A percentile compares a stretch with the other conserved stretches of the same genome.
Evolutionary conservation across 2,329 filamentous ascomycete species (phyloP).

Genomic region (Talaromyces pinophilus): DNA sequence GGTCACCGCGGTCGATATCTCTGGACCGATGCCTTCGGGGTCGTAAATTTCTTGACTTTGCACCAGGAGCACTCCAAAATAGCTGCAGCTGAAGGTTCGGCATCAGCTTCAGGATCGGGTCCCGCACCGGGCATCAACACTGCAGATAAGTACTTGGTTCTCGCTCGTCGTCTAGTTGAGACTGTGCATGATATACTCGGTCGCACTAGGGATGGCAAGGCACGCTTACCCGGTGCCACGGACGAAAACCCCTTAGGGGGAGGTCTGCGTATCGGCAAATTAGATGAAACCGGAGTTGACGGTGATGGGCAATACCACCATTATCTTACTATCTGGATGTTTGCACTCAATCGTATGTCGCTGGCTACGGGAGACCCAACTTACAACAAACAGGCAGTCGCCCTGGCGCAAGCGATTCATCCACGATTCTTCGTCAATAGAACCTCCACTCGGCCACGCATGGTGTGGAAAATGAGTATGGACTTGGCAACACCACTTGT

Average conservation of each 20-base stretch:
- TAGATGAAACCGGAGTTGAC: slow-evolving; percentile 51
- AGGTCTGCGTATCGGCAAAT: slow-evolving; percentile 61
- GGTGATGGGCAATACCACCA: slow-evolving; percentile 64
- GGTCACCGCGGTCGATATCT: slow-evolving; percentile 61
- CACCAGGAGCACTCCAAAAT: slow-evolving; percentile 40
- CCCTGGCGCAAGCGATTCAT: slow-evolving; percentile 57
- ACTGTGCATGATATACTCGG: slow-evolving; percentile 58
- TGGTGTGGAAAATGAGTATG: slow-evolving; percentile 61
- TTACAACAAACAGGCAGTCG: slow-evolving; percentile 56
- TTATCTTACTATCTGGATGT: slow-evolving; percentile 65
- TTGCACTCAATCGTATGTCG: slow-evolving; percentile 58
- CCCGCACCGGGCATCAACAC: slow-evolving; percentile 9
- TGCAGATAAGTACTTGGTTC: slow-evolving; percentile 47
- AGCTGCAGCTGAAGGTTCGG: slow-evolving; percentile 7
- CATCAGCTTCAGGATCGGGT: slow-evolving; percentile 7
- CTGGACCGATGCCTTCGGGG: slow-evolving; percentile 63
- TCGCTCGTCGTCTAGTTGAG: slow-evolving; percentile 53
- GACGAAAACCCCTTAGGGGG: slow-evolving; percentile 55
- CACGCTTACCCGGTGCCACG: slow-evolving; percentile 54
- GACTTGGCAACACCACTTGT: slow-evolving; percentile 54
- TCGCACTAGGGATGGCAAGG: slow-evolving; percentile 51
- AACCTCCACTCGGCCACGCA: slow-evolving; percentile 36
- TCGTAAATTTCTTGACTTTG: slow-evolving; percentile 61
- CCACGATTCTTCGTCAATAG: slow-evolving; percentile 52
- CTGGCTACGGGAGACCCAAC: slow-evolving; percentile 48